Evolutionary conservation across 2,329 filamentous ascomycete genomes (phyloP), one percentile per base, ranked within the genome.

Genomic region (Exophiala calicioides): DNA sequence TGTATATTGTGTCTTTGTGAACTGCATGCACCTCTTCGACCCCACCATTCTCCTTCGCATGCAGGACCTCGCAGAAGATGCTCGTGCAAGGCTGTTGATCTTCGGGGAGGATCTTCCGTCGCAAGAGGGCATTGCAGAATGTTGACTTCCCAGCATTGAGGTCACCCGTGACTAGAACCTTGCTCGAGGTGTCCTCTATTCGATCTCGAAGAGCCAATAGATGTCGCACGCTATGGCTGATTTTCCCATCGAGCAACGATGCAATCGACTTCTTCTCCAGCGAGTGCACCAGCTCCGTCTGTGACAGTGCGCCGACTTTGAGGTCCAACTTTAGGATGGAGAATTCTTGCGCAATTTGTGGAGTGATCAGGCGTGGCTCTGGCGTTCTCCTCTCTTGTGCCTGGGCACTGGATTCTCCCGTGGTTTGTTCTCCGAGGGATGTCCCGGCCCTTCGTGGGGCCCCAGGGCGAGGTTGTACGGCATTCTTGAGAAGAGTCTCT

Each of bases 81-180:
- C 89, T 93, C 2, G 93, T 98, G 68, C 93, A 98, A 1, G 93
- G 93, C 64, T 97, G 93, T 67, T 98, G 91, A 60, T 98, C 93
- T 68, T 97, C 93, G 0, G 93, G 93, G 3, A 98, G 71, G 20
- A 98, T 81, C 68, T 97, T 97, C 53, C 90, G 82, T 51, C 93
- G 85, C 30, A 98, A 71, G 2, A 98, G 74, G n/a, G 93, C 93
- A 68, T 98, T 98, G 72, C 93, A 98, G 61, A 98, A 98, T 1
- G 93, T 98, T 3, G 93, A 98, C 65, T 98, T 98, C 63, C 93
- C 93, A 6, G 93, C 91, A 63, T 98, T 98, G 43, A 98, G 70
- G 65, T 98, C 93, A 62, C 93, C 93, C 0, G 93, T 98, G 13
- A 98, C 84, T 47, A 98, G 72, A 1, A 98, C 93, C 67, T 98